These are phyloP conservation scores for Nicotiana benthamiana DNA, from an alignment of 257 asterid genomes.

Conservation along the genomic window DNA sequence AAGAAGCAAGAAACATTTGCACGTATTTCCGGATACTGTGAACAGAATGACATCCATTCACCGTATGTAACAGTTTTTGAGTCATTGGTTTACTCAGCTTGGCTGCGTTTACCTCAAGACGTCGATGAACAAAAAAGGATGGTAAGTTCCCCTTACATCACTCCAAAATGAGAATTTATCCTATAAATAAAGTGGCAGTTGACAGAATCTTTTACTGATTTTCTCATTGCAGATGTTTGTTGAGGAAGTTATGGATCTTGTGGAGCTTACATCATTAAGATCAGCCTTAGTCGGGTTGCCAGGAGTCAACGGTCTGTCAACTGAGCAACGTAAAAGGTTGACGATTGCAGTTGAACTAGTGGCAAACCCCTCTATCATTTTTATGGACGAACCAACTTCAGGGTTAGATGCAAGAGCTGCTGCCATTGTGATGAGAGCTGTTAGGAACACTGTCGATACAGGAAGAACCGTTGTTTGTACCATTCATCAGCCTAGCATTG, in stretches of 20 bases:
- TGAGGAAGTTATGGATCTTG: constrained; percentile 55
- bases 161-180: not conserved
- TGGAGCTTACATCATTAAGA: constrained; percentile 47
- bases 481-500: constrained; percentile 67
- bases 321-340: constrained; percentile 69
- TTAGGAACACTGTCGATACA: constrained; percentile 54
- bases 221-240: constrained; percentile 34
- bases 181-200: not conserved
- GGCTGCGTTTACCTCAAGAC: constrained; percentile 51
- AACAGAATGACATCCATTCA: constrained; percentile 64
- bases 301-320: constrained; percentile 54
- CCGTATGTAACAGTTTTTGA: constrained; percentile 56
- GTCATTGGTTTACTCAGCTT: constrained; percentile 53
- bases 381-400: constrained; percentile 71
- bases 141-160: constrained; percentile 20
- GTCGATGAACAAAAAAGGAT: constrained; percentile 30
- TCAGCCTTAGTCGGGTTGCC: constrained; percentile 56
- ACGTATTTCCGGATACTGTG: constrained; percentile 64
- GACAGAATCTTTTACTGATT: not conserved
- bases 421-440: constrained; percentile 64
- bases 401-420: constrained; percentile 77
- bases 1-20: constrained; percentile 62
- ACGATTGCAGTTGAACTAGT: constrained; percentile 66
- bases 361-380: constrained; percentile 61
- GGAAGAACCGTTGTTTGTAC: constrained; percentile 74